Base-by-base conservation (phyloP, 805 yeast species). In the Priceomyces carsonii region DNA sequence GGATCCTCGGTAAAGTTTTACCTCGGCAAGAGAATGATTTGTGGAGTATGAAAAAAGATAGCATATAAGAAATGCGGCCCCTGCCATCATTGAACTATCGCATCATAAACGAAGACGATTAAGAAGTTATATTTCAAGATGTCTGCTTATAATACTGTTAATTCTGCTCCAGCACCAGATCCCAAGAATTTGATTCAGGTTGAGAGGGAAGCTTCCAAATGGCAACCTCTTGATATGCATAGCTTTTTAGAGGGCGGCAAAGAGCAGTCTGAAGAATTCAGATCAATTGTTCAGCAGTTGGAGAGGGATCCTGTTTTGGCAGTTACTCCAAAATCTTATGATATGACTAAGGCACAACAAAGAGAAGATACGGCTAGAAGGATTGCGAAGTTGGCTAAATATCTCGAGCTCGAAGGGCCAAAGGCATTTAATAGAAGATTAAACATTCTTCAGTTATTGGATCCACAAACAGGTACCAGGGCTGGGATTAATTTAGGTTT, bases 401-500 rank as follows among this genome's bases (percentile, higher is more conserved):
- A 81, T 55, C 71, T 82, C 59, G 91, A 76, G 65, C 63, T 33
- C 44, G 68, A 59, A 56, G 43, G 60, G 20, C 12, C 33, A 8
- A 67, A 69, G 17, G 62, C 57, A 25, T 81, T 82, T 55, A 77
- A 76, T 55, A 71, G 75, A 47, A 67, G 90, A 51, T 63, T 82
- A 42, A 72, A 79, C 20, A 45, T 81, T 38, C 59, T 82, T 19
- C 79, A 80, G 12, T 67, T 81, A 28, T 72, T 81, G 43, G 97
- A 91, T 59, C 95, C 95, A 12, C 82, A 81, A 47, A 66, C 85
- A 29, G 78, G 80, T 34, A 89, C 96, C 20, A 77, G 98, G 50
- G 61, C 86, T 33, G 96, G 95, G 26, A 89, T 90, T 37, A 95
- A 90, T 66, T 70, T 83, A 45, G 96, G 96, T 4, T 71, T 90